Evolutionary conservation across 257 asterid genomes (phyloP), one percentile per base, ranked within the genome.

Genomic region (Penstemon davidsonii): DNA sequence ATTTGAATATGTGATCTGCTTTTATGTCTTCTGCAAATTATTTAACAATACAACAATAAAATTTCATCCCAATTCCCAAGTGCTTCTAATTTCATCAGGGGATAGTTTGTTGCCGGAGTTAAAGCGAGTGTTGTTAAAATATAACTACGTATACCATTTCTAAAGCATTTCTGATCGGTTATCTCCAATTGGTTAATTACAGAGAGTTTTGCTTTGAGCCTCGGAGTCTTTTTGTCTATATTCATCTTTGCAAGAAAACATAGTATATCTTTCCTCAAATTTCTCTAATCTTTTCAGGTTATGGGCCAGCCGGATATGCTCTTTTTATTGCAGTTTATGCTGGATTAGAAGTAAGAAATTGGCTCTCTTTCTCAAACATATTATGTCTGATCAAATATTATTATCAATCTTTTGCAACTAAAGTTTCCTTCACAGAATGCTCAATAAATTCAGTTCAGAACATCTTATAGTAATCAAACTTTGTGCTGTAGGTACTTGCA

Each of bases 241-340:
- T 10, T 58, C 37, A 7, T 70, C 52, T 45, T 60, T 10, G 60
- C 59, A 68, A 58, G 44, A 45, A 54, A 56, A 62, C 46, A 46
- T 67, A 51, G 44, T 42, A 42, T 45, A 10, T 61, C 57, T 47
- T 13, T 70, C 64, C 67, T 68, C 62, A 66, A 71, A 54, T 40
- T 60, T 57, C 15, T 58, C 66, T 8, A 41, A 6, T 68, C 18
- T 68, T 11, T 74, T 60, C 92, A 94, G 99, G 95, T 66, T 87
- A 91, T 60, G 99, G 99, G 58, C 80, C 96, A 55, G 88, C 96
- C 74, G 99, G 99, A 74, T 94, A 94, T 80, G 97, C 97, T 40
- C 82, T 94, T 53, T 94, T 94, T 44, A 88, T 94, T 53, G 88
- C 89, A 64, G 97, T 83, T 72, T 94, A 94, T 77, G 89, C 97